Base-by-base conservation (phyloP, 2,329 filamentous ascomycete genomes). In the Beauveria scarabaeidicola region DNA sequence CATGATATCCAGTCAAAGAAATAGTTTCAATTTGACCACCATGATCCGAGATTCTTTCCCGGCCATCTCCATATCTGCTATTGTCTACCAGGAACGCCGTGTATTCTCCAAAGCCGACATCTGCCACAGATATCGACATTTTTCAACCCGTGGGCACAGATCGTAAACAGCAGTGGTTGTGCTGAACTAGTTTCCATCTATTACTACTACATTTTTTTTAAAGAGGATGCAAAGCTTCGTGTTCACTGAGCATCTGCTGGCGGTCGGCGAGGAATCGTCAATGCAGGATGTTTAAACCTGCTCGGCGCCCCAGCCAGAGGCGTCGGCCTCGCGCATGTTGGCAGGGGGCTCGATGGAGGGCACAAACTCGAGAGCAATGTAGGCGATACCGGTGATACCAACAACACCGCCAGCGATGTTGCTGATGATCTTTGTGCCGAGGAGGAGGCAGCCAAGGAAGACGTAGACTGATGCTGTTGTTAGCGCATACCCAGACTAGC, bases 391-490 rank as follows among this genome's bases (percentile, higher is more conserved):
- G 64, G 90, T 77, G 56, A 94, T 67, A 55, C 87, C 91, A 65
- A 97, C 81, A 66, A 95, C 80, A 55, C 84, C 82, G 65, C 91
- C 94, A 25, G 90, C 85, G 60, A 96, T 84, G 70, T 86, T 85
- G 70, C 86, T 87, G 67, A 89, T 79, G 69, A 84, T 78, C 63
- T 78, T 70, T 64, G 81, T 75, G 66, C 90, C 85, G 60, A 97
- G 83, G 61, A 96, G 82, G 67, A 97, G 88, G 66, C 85, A 89
- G 66, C 93, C 94, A 69, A 96, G 81, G 75, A 99, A 97, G 75
- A 97, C 83, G 82, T 99, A 99, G 80, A 99, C 92, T 96, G 62
- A 1, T 23, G 27, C 38, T 46, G 52, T 60, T 15, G 46, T 61
- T 27, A 62, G 66, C 50, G 56, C 58, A 21, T 10, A 21, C 10